Conservation (phyloP, 1,139 yeast genomes). For the Suhomyces bokatorum region DNA sequence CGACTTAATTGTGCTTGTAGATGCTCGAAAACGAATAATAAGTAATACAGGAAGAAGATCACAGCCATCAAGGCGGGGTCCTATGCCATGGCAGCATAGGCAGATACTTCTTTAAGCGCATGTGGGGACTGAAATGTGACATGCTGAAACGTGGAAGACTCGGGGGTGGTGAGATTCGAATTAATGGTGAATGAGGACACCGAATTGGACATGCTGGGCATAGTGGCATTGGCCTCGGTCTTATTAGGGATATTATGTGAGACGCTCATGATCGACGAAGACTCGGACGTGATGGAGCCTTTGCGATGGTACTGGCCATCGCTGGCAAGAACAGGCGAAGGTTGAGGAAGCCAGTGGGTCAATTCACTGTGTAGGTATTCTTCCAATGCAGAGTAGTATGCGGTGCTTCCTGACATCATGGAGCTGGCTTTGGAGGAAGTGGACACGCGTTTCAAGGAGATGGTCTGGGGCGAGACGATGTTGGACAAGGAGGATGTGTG, state of each 20-base stretch:
- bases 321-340: neutral
- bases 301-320: constrained; percentile 13
- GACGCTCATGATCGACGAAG: constrained; percentile 27
- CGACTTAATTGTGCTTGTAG: too few relatives aligned
- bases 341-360: neutral
- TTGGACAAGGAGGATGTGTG: constrained; percentile 4
- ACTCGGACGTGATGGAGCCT: constrained; percentile 20
- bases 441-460: neutral
- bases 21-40: too few relatives aligned
- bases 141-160: constrained; percentile 8
- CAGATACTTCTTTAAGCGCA: neutral
- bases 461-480: constrained; percentile 4
- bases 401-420: constrained; percentile 14
- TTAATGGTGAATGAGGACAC: constrained; percentile 11
- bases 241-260: constrained; percentile 10
- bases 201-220: constrained; percentile 6
- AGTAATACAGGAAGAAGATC: neutral
- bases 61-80: neutral
- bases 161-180: constrained; percentile 23
- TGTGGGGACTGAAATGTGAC: neutral
- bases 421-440: constrained; percentile 4
- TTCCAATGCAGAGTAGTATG: constrained; percentile 19
- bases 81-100: neutral
- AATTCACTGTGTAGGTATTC: constrained; percentile 3
- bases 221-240: neutral